These are phyloP conservation scores for Haberlea rhodopensis DNA, from an alignment of 257 asterid genomes.

Conservation along the genomic window DNA sequence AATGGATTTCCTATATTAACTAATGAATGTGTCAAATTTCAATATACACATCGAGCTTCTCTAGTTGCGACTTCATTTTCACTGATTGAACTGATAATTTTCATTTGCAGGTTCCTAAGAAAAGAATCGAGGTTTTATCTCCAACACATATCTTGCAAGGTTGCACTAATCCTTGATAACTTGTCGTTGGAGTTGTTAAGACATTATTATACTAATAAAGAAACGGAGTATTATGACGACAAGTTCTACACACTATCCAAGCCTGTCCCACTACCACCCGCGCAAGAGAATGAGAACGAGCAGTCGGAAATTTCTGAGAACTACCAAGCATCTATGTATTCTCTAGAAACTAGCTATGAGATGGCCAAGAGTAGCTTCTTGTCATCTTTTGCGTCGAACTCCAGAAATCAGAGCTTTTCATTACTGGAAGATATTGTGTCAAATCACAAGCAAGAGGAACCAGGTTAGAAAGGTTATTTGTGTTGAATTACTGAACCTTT, in stretches of 20 bases:
- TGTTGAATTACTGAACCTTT: neutral
- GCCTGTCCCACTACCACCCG: conserved; percentile 43
- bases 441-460: conserved; percentile 36
- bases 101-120: conserved; percentile 58
- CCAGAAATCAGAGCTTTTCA: conserved; percentile 36
- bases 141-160: conserved; percentile 62
- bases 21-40: neutral
- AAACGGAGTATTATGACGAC: conserved; percentile 38
- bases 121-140: conserved; percentile 60
- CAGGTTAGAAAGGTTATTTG: conserved; percentile 43
- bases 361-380: conserved; percentile 26
- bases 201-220: conserved; percentile 42
- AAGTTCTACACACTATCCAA: conserved; percentile 52
- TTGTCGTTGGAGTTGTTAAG: too few relatives aligned
- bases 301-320: conserved; percentile 31
- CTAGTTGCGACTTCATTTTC: neutral
- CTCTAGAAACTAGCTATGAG: conserved; percentile 38
- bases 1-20: neutral
- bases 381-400: conserved; percentile 26
- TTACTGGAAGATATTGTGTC: conserved; percentile 34
- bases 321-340: conserved; percentile 30
- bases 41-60: neutral
- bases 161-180: too few relatives aligned
- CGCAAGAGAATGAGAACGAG: conserved; percentile 38
- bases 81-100: conserved; percentile 13